Evolutionary conservation across 441 rosid species (phyloP).

Genomic region (Syzygium syzygioides): DNA sequence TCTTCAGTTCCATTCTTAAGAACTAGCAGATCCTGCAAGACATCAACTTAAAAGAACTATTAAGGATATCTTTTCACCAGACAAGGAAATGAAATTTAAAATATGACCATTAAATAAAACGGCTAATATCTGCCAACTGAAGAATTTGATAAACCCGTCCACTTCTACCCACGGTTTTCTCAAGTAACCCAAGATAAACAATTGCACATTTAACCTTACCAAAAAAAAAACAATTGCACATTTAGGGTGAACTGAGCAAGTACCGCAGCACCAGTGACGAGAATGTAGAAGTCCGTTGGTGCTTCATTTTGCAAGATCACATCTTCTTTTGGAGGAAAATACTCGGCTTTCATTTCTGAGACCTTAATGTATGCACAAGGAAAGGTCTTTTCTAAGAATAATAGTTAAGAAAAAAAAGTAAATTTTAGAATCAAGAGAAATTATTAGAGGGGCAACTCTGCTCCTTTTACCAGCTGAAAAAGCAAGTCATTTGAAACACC

Average conservation of each 20-base stretch:
- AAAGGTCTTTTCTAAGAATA: neutral
- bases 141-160: neutral
- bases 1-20: conserved; percentile 3
- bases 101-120: neutral
- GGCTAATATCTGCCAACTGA: neutral
- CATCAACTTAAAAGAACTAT: neutral
- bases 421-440: neutral
- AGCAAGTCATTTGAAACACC: conserved; percentile 79
- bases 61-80: neutral
- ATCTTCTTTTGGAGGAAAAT: conserved; percentile 79
- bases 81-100: neutral
- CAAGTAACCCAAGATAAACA: neutral
- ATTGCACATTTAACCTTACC: neutral
- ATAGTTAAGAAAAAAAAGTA: neutral
- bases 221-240: neutral
- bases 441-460: neutral
- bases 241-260: neutral
- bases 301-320: conserved; percentile 64
- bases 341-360: conserved; percentile 6
- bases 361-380: neutral
- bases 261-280: conserved; percentile 9
- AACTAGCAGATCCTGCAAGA: conserved; percentile 6
- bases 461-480: conserved; percentile 60
- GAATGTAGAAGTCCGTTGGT: conserved; percentile 5
- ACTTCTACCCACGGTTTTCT: neutral